Evolutionary conservation across 129 eudicot genomes (phyloP), one percentile per base, ranked within the genome.

Genomic region (Helichrysum umbraculigerum): DNA sequence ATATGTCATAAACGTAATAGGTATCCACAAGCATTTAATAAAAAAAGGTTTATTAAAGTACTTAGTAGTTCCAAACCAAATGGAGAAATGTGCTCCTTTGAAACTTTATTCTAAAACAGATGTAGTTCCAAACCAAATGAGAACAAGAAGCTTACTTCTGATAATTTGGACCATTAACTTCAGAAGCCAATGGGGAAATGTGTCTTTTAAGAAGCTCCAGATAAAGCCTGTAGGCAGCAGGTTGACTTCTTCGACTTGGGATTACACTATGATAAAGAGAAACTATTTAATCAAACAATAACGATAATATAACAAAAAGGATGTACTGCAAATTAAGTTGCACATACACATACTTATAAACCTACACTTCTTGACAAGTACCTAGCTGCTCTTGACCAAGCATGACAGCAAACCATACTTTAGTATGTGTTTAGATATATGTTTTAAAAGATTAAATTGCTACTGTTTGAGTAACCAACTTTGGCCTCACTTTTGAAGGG

Each of bases 151-250:
- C 92, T 71, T 88, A 94, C 99, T 78, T 83, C 16, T 73, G 88
- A 86, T 89, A 84, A 28, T 89, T 81, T 32, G 87, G 91, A 73
- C 88, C 87, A 64, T 85, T 80, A 51, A 91, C 82, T 32, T 84
- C 86, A 77, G 92, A 86, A 65, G 90, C 86, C 83, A 86, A 81
- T 2, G 90, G 79, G 80, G 88, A 87, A 33, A 87, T 80, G 77
- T 88, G 89, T 87, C 97, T 89, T 74, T 81, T 91, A 22, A 91
- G 86, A 21, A 94, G 91, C 86, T 94, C 99, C 85, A 94, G 76
- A 76, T 87, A 94, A 52, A 94, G 86, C 81, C 99, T 86, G 83
- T 94, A 94, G 7, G 97, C 96, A 41, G 86, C 93, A 65, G 97
- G 97, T 28, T 89, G 90, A 71, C 76, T 79, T 72, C 82, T 88